Conservation (phyloP, 768 basidiomycete genomes). For the Clitopilus passeckerianus region DNA sequence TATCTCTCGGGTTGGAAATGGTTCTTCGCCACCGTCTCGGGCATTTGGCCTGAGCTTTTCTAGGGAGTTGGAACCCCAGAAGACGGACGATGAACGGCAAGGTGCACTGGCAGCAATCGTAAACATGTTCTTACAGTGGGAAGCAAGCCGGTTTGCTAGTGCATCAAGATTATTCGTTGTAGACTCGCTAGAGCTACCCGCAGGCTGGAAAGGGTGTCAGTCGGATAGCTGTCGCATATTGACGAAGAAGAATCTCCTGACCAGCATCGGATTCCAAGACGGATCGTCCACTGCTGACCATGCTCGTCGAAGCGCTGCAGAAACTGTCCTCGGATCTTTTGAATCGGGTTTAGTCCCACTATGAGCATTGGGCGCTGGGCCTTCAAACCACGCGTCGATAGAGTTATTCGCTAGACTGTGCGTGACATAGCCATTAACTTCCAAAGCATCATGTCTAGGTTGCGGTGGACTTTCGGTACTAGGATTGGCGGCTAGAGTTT, state of each 20-base stretch:
- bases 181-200: neutral
- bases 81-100: neutral
- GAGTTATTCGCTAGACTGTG: slow-evolving; percentile 62
- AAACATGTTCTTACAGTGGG: neutral
- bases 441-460: slow-evolving; percentile 66
- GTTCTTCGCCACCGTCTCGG: neutral
- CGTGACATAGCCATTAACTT: slow-evolving; percentile 77
- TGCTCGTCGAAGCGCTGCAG: neutral
- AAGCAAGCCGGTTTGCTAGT: neutral
- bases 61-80: neutral
- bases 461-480: slow-evolving; percentile 44
- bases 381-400: slow-evolving; percentile 80
- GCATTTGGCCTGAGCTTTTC: neutral
- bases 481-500: slow-evolving; percentile 47
- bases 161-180: neutral
- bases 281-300: neutral
- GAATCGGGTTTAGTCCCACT: neutral
- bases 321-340: neutral
- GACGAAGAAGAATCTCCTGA: neutral
- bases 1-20: slow-evolving; percentile 38
- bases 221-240: neutral
- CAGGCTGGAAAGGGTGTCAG: neutral
- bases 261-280: neutral
- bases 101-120: neutral
- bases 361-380: slow-evolving; percentile 37